Conservation (phyloP, 306 rosid genomes). For the Lathyrus tuberosus region DNA sequence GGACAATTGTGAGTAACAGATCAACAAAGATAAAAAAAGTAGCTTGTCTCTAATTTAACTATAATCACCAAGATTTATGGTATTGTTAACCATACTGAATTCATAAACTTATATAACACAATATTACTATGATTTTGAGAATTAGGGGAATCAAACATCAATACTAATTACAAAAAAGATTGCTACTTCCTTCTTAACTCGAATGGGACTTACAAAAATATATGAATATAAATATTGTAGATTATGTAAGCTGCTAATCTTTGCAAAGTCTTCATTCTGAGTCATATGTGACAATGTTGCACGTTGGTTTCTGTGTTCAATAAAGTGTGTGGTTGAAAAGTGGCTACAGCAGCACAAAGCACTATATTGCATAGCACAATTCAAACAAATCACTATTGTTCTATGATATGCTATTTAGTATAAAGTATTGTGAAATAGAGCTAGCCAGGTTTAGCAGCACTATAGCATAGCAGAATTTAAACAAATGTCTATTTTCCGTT, state of each 20-base stretch:
- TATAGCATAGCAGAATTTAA: too few species aligned
- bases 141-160: background rate
- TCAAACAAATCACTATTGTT: too few species aligned
- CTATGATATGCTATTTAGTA: too few species aligned
- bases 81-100: conserved; percentile 23
- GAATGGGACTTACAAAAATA: background rate
- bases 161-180: background rate
- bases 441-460: too few species aligned
- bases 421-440: too few species aligned
- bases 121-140: background rate
- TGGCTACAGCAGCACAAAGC: too few species aligned
- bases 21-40: conserved; percentile 4
- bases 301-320: background rate
- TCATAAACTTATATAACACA: background rate
- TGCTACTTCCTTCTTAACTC: background rate
- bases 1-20: conserved; percentile 2
- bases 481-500: too few species aligned
- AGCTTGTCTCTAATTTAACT: background rate
- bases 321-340: background rate
- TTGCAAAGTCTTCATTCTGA: conserved; percentile 2
- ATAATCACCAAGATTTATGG: conserved; percentile 5
- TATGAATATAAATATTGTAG: background rate
- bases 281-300: background rate
- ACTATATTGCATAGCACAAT: too few species aligned
- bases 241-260: conserved; percentile 5